Evolutionary conservation across 208 protist species (phyloP).

Genomic region (Leptomonas seymouri): DNA sequence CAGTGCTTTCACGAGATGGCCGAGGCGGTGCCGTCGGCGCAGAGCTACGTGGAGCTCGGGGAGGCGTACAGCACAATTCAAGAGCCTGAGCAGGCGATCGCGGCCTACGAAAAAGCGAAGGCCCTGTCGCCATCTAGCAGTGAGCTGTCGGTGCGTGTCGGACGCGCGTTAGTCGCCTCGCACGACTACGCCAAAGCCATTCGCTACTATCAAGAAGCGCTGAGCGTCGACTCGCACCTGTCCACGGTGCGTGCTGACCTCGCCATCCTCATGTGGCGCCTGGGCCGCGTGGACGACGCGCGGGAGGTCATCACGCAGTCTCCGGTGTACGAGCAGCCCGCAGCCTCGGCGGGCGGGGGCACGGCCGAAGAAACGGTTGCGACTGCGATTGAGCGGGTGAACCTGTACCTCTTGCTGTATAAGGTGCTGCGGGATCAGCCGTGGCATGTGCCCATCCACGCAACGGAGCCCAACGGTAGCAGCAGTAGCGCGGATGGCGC

Average conservation of each 20-base stretch:
- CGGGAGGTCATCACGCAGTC: slow-evolving; percentile 61
- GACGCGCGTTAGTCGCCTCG: slow-evolving; percentile 90
- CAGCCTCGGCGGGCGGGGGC: background rate
- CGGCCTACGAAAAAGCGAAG: slow-evolving; percentile 88
- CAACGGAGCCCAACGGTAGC: no score
- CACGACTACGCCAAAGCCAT: slow-evolving; percentile 95
- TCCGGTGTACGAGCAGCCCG: slow-evolving; percentile 37
- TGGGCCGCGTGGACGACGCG: slow-evolving; percentile 70
- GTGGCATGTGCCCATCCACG: slow-evolving; percentile 19
- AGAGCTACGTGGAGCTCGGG: slow-evolving; percentile 85
- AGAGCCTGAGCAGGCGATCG: slow-evolving; percentile 91
- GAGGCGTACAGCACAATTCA: slow-evolving; percentile 91
- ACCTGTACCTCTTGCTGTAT: slow-evolving; percentile 86
- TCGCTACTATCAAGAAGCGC: slow-evolving; percentile 90
- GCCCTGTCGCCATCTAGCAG: slow-evolving; percentile 82
- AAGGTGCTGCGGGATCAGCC: slow-evolving; percentile 68
- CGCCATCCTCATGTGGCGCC: slow-evolving; percentile 89
- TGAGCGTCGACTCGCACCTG: slow-evolving; percentile 64
- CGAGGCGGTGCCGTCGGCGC: slow-evolving; percentile 64
- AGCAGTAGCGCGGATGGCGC: background rate
- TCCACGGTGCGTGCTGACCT: slow-evolving; percentile 89
- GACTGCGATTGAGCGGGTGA: slow-evolving; percentile 76
- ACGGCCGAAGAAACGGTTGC: slow-evolving; percentile 36
- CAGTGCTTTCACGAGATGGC: slow-evolving; percentile 93
- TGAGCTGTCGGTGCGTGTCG: slow-evolving; percentile 92